These are phyloP conservation scores for Penicillium bialowiezense DNA, from an alignment of 495 filamentous ascomycete genomes.

Conservation along the genomic window DNA sequence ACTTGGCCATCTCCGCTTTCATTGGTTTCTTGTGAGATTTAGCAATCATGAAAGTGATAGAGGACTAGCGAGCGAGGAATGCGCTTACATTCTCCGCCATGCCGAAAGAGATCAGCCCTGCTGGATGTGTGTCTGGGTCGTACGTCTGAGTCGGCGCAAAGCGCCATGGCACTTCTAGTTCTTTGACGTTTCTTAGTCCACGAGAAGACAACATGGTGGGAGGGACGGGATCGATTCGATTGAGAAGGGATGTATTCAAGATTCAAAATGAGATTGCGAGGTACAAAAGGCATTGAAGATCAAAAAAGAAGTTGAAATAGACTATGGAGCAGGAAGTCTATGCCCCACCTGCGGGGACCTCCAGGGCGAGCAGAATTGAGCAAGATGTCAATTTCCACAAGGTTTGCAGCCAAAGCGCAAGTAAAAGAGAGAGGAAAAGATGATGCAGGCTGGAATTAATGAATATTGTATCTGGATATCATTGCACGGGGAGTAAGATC, in stretches of 20 bases:
- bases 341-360: slow-evolving; percentile 2
- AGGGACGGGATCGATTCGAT: no score
- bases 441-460: no score
- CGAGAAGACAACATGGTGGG: slow-evolving; percentile 32
- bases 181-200: slow-evolving; percentile 22
- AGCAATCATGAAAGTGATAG: no score
- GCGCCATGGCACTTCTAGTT: slow-evolving; percentile 26
- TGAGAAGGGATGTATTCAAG: not conserved
- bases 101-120: slow-evolving; percentile 33
- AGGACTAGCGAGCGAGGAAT: no score
- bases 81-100: slow-evolving; percentile 20
- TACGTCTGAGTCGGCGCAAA: slow-evolving; percentile 29
- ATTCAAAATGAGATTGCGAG: no score
- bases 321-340: not conserved
- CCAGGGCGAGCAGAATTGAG: no score
- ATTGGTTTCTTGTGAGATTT: slow-evolving; percentile 20
- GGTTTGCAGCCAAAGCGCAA: no score
- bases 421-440: no score
- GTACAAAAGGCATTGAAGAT: not conserved
- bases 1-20: slow-evolving; percentile 28
- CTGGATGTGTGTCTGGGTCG: slow-evolving; percentile 26
- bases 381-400: no score
- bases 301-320: not conserved
- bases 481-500: no score
- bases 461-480: no score